These are phyloP conservation scores for Mortierella sp. DNA, from an alignment of 371 early-diverging fungal genomes.

Conservation along the genomic window DNA sequence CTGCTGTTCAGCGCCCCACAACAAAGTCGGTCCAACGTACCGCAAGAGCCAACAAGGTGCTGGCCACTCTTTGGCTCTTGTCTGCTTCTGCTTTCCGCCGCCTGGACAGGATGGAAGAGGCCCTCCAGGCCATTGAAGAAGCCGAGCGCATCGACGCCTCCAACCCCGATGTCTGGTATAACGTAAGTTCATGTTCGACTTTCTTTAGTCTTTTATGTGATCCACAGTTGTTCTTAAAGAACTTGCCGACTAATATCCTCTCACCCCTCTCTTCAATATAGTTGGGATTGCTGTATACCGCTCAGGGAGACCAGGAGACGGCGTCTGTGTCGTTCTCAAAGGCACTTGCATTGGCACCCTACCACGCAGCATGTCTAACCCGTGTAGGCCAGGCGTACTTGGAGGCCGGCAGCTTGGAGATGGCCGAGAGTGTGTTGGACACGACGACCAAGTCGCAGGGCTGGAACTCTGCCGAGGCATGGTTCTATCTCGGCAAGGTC, in stretches of 20 bases:
- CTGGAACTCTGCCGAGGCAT: conserved; percentile 77
- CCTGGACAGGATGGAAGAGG: conserved; percentile 71
- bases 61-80: conserved; percentile 68
- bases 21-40: conserved; percentile 40
- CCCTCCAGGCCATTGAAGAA: conserved; percentile 74
- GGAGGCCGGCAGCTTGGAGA: conserved; percentile 57
- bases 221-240: not conserved
- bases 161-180: conserved; percentile 71
- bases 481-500: conserved; percentile 69
- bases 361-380: conserved; percentile 60
- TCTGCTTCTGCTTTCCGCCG: conserved; percentile 69
- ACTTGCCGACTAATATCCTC: not conserved
- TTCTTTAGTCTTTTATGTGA: not conserved
- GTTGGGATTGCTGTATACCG: conserved; percentile 63
- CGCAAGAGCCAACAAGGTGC: conserved; percentile 58
- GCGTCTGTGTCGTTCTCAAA: conserved; percentile 68
- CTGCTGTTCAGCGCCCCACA: conserved; percentile 21
- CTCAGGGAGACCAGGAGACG: conserved; percentile 59
- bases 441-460: conserved; percentile 68
- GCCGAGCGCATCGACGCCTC: conserved; percentile 70
- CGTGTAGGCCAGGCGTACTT: conserved; percentile 63
- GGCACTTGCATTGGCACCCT: conserved; percentile 63
- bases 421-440: conserved; percentile 70
- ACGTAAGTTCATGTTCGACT: conserved; percentile 17
- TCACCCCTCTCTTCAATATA: not conserved